Evolutionary conservation across 2,329 filamentous ascomycete genomes (phyloP).

Genomic region (Diaporthe citrichinensis): DNA sequence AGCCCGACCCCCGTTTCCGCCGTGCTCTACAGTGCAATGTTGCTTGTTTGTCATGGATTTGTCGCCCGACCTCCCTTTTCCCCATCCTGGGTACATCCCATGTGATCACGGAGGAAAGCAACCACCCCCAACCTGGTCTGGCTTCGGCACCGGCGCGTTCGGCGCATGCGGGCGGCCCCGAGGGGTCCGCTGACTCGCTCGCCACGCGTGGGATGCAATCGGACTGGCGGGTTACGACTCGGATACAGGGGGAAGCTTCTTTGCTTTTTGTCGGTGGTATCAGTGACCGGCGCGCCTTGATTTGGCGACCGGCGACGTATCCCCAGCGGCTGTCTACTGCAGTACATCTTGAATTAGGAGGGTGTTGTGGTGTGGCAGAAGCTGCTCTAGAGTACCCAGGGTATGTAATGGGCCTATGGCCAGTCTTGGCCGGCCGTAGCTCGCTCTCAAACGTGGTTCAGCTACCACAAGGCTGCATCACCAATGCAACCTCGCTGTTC

Average conservation of each 20-base stretch:
- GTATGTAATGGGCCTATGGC: neutral
- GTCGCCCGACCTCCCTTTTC: neutral
- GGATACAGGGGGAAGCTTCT: neutral
- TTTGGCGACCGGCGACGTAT: neutral
- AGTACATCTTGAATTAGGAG: neutral
- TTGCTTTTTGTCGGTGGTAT: constrained; percentile 6
- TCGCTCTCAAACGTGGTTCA: neutral
- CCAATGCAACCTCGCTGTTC: neutral
- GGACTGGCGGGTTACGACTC: neutral
- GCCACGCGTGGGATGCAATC: constrained; percentile 21
- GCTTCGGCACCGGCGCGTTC: constrained; percentile 31
- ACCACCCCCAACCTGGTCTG: neutral
- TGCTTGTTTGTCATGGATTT: neutral
- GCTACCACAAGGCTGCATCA: neutral
- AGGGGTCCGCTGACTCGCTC: constrained; percentile 9
- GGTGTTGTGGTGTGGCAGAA: constrained; percentile 22
- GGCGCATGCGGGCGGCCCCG: constrained; percentile 27
- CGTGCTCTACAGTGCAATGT: too few relatives aligned
- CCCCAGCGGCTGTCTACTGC: neutral
- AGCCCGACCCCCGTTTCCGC: neutral
- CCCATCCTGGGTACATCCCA: neutral
- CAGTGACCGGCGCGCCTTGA: neutral
- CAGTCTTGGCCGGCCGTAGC: constrained; percentile 1
- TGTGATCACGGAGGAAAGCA: constrained; percentile 17
- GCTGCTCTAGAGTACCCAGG: neutral